Conservation (phyloP, 2,329 filamentous ascomycete genomes). For the Daldinia eschscholtzii region DNA sequence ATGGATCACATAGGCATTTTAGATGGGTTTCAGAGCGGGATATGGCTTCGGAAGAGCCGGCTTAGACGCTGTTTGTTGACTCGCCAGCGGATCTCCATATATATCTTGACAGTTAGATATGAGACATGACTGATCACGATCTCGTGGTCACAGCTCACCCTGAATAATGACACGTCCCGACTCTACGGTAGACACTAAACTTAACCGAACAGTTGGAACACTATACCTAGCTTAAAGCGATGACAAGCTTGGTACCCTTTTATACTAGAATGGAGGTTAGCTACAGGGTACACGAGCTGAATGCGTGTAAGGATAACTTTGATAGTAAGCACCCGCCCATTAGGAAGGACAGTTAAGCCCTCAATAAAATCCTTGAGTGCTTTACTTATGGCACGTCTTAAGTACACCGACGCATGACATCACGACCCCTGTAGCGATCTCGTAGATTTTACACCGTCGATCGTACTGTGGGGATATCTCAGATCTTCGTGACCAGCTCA, state of each 20-base stretch:
- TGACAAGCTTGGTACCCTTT: neutral
- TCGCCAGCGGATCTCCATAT: neutral
- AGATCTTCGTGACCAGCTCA: constrained; percentile 16
- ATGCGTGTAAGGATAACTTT: neutral
- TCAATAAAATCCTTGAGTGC: no score
- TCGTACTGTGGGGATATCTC: constrained; percentile 30
- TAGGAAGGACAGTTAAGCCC: neutral
- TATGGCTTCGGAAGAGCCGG: neutral
- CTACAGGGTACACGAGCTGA: neutral
- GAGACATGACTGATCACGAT: neutral
- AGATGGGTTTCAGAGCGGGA: neutral
- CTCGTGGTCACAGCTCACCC: neutral
- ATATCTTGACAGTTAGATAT: neutral
- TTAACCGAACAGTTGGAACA: neutral
- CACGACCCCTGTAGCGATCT: constrained; percentile 35
- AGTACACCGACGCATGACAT: constrained; percentile 29
- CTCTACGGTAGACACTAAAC: neutral
- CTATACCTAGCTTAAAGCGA: neutral
- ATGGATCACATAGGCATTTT: no score
- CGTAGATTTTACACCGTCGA: constrained; percentile 37
- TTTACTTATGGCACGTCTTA: no score
- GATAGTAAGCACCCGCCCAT: neutral
- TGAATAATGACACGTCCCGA: neutral
- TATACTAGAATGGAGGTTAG: neutral
- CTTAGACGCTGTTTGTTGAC: neutral